A percentile compares a stretch with the other conserved stretches of the same genome.
Evolutionary conservation across 345 rosid species (phyloP).

Genomic region (Eucalyptus pauciflora): DNA sequence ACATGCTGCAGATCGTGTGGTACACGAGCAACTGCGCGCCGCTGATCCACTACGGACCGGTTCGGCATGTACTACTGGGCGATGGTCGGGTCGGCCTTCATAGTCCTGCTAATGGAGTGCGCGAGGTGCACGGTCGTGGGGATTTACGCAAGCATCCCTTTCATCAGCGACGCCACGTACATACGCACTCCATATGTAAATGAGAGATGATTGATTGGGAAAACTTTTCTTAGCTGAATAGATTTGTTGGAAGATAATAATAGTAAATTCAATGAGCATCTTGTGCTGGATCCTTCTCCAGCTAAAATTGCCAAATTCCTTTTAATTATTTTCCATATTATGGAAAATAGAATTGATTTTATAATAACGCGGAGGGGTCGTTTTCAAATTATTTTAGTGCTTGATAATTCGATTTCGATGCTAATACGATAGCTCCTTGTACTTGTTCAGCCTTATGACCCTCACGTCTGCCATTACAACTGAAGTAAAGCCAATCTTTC

Average conservation of each 20-base stretch:
- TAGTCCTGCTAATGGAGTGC: constrained; percentile 52
- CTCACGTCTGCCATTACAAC: background rate
- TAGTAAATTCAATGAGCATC: background rate
- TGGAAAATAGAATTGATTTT: background rate
- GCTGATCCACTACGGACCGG: too few relatives aligned
- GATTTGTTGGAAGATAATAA: background rate
- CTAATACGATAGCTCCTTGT: background rate
- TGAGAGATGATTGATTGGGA: constrained; percentile 10
- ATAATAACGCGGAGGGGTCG: background rate
- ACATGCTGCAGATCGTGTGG: constrained; percentile 55
- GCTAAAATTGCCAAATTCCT: background rate
- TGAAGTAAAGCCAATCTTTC: too few relatives aligned
- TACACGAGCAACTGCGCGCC: background rate
- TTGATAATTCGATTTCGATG: background rate
- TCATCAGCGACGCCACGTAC: constrained; percentile 56
- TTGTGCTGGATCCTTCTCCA: background rate
- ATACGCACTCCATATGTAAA: constrained; percentile 53
- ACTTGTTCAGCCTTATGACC: background rate
- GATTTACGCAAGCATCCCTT: constrained; percentile 41
- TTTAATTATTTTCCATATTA: background rate
- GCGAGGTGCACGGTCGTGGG: constrained; percentile 64
- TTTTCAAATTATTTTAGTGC: background rate
- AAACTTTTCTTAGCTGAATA: background rate
- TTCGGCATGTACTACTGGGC: constrained; percentile 49
- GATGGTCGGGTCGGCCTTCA: constrained; percentile 37